Conservation (phyloP, 805 yeast genomes). For the Maudiozyma pseudohumilis region DNA sequence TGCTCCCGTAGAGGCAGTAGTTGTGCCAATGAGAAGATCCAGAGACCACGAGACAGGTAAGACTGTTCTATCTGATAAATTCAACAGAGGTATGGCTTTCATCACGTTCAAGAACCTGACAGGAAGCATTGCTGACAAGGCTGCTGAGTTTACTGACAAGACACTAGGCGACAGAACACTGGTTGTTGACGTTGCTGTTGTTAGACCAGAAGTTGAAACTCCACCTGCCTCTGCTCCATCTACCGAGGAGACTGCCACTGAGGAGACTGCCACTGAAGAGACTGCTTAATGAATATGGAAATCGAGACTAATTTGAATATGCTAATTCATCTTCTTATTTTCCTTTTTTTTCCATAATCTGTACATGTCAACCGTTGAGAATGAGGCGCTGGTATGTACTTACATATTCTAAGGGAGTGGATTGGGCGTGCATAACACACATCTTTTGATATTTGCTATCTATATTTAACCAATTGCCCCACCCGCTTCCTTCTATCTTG, state of each 20-base stretch:
- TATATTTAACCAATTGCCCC: too few species aligned
- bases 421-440: too few species aligned
- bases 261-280: background rate
- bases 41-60: conserved; percentile 26
- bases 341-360: background rate
- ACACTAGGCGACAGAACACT: conserved; percentile 56
- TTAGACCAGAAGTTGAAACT: too few species aligned
- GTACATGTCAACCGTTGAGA: too few species aligned
- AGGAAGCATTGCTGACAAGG: conserved; percentile 38
- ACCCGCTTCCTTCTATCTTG: too few species aligned
- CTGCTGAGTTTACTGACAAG: conserved; percentile 57
- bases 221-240: conserved; percentile 1
- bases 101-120: conserved; percentile 36
- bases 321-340: background rate
- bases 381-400: too few species aligned
- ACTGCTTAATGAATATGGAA: too few species aligned
- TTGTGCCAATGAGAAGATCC: conserved; percentile 40
- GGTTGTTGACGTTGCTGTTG: conserved; percentile 60
- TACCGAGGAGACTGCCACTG: background rate
- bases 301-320: too few species aligned
- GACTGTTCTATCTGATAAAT: conserved; percentile 30
- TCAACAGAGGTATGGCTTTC: conserved; percentile 50
- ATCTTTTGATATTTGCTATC: too few species aligned
- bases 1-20: conserved; percentile 37
- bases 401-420: too few species aligned